Evolutionary conservation across 176 grass and related monocot species (phyloP).

Genomic region (Lolium perenne): DNA sequence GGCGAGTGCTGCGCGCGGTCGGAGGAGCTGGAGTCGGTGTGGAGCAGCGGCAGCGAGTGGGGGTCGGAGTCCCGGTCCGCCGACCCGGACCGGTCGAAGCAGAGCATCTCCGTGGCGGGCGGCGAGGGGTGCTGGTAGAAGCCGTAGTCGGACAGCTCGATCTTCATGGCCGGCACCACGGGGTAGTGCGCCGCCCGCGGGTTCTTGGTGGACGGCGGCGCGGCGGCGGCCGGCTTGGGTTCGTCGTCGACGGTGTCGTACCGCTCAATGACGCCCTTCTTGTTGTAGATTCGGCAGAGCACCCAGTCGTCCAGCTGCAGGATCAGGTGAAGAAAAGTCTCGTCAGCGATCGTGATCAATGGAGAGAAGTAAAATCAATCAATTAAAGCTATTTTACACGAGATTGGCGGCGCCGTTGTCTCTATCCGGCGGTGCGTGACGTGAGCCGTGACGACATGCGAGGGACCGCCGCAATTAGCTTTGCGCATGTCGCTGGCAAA

Average conservation of each 20-base stretch:
- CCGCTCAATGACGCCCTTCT: slow-evolving; percentile 76
- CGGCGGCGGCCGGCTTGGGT: slow-evolving; percentile 31
- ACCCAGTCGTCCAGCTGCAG: slow-evolving; percentile 93
- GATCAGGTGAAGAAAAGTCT: background rate
- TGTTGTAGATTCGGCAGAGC: slow-evolving; percentile 96
- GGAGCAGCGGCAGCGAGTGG: slow-evolving; percentile 36
- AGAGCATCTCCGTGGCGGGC: slow-evolving; percentile 53
- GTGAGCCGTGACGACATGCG: slow-evolving; percentile 57
- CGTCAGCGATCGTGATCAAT: background rate
- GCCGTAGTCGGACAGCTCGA: slow-evolving; percentile 49
- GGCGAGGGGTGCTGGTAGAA: slow-evolving; percentile 44
- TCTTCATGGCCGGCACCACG: slow-evolving; percentile 46
- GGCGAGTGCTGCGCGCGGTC: slow-evolving; percentile 71
- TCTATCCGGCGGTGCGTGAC: slow-evolving; percentile 47
- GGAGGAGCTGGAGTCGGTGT: slow-evolving; percentile 74
- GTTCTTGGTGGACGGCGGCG: slow-evolving; percentile 23
- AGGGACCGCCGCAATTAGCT: slow-evolving; percentile 3
- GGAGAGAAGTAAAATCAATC: background rate
- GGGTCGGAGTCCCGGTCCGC: slow-evolving; percentile 38
- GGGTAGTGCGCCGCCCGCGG: background rate
- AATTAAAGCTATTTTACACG: background rate
- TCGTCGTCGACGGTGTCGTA: slow-evolving; percentile 50
- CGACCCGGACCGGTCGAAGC: slow-evolving; percentile 54
- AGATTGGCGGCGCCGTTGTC: slow-evolving; percentile 22
- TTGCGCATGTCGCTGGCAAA: slow-evolving; percentile 18